These are phyloP conservation scores for Taphrina populina DNA, from an alignment of 1,139 yeast species.

Conservation along the genomic window DNA sequence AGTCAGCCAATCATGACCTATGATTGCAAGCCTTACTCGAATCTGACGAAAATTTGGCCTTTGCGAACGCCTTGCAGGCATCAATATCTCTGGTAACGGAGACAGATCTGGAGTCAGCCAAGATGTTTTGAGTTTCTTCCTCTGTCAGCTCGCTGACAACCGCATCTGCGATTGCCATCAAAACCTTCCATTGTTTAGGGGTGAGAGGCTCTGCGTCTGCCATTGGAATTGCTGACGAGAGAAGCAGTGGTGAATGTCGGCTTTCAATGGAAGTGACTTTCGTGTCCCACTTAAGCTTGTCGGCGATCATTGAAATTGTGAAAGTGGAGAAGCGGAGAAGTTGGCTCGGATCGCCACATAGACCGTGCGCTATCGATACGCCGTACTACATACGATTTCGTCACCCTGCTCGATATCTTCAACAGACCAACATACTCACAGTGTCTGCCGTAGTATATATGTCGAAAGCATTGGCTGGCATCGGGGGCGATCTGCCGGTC, in stretches of 20 bases:
- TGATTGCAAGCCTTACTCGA: constrained; percentile 8
- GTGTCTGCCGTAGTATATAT: background rate
- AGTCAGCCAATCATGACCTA: background rate
- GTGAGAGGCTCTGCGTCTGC: constrained; percentile 37
- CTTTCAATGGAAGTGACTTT: too few species aligned
- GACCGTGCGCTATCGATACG: too few species aligned
- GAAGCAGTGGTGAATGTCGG: background rate
- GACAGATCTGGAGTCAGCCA: constrained; percentile 19
- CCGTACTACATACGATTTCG: too few species aligned
- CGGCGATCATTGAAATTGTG: too few species aligned
- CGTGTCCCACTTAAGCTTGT: too few species aligned
- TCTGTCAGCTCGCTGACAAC: constrained; percentile 30
- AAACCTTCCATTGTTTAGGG: constrained; percentile 34
- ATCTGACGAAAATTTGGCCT: constrained; percentile 20
- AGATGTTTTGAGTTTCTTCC: constrained; percentile 28
- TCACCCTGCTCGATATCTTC: too few species aligned
- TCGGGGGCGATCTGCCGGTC: background rate
- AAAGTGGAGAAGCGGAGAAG: background rate
- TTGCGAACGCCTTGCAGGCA: constrained; percentile 20
- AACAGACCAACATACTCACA: too few species aligned
- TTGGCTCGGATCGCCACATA: too few species aligned
- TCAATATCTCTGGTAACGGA: constrained; percentile 21
- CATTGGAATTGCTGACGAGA: background rate
- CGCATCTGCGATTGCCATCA: constrained; percentile 25
- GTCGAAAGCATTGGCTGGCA: constrained; percentile 5